phyloP scores from a whole-genome alignment of 2,329 filamentous ascomycete species.

The Cladophialophora carrionii region DNA sequence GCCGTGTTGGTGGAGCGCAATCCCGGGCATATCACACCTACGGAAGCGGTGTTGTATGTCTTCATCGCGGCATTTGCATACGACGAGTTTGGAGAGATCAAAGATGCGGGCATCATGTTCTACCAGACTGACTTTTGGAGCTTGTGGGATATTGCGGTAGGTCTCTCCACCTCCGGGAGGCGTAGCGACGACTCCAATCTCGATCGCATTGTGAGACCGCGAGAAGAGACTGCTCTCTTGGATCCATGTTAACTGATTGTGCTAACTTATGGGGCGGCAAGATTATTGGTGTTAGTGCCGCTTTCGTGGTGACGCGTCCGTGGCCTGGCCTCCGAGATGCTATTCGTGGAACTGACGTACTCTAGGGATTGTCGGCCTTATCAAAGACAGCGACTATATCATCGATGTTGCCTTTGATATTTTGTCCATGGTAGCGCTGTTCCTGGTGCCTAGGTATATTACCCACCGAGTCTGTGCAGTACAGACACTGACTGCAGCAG shows the following conservation, averaged over 20 bases:
- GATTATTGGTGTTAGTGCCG: conserved; percentile 72
- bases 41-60: conserved; percentile 75
- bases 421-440: conserved; percentile 83
- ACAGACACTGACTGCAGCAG: conserved; percentile 47
- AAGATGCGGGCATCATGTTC: conserved; percentile 83
- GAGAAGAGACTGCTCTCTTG: background rate
- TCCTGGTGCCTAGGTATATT: conserved; percentile 73
- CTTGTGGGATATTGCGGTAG: conserved; percentile 64
- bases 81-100: conserved; percentile 81
- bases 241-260: background rate
- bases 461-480: conserved; percentile 11
- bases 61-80: conserved; percentile 89
- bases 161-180: background rate
- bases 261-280: background rate
- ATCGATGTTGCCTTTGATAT: conserved; percentile 84
- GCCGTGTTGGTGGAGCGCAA: conserved; percentile 77
- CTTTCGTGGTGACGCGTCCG: conserved; percentile 74
- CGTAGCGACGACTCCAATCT: background rate
- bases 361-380: conserved; percentile 68
- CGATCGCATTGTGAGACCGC: background rate
- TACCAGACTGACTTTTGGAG: conserved; percentile 85
- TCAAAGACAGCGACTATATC: conserved; percentile 62
- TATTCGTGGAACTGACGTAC: background rate
- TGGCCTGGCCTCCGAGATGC: conserved; percentile 35
- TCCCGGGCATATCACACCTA: conserved; percentile 64